Base-by-base conservation (phyloP, 2,329 filamentous ascomycete species). In the Helicocarpus griseus region DNA sequence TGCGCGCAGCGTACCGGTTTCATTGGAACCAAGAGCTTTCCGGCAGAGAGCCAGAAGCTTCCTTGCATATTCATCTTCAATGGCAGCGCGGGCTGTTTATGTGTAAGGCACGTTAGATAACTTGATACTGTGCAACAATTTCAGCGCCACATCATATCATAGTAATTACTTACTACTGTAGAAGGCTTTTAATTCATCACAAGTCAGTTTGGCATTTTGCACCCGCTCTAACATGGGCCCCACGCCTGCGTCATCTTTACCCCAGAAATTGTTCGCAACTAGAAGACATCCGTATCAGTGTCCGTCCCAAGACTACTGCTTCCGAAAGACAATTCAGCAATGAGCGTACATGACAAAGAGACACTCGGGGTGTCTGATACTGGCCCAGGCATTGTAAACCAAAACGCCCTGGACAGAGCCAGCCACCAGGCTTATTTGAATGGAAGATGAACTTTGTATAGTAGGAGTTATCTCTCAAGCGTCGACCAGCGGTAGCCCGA, bases 211-310 rank as follows among this genome's bases (percentile, higher is more conserved):
- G 46, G 93, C 89, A 69, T 84, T 85, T 65, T 89, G 85, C 89
- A 98, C 95, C 64, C 93, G 91, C 68, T 91, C 88, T 28, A 98
- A 79, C 64, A 98, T 81, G 53, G 93, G 94, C 43, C 79, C 78
- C 64, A 98, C 90, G 66, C 93, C 94, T 48, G 91, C 93, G 77
- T 98, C 93, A 69, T 97, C 91, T 77, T 95, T 97, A 57, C 93
- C 93, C 93, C 93, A 98, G 71, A 98, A 98, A 69, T 98, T 98
- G 75, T 98, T 98, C 63, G 93, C 91, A 74, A 98, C 69, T 90
- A 90, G 58, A 52, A n/a, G 40, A 59, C 3, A 36, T 26, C 29
- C 13, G 22, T 36, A 24, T 47, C 44, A 47, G 44, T 19, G n/a
- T 24, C 29, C 31, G 31, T 47, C n/a, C 19, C n/a, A 3, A 2